A percentile compares a stretch with the other conserved stretches of the same genome.
Conservation (phyloP, 176 grass and related monocot genomes). For the Cenchrus americanus region DNA sequence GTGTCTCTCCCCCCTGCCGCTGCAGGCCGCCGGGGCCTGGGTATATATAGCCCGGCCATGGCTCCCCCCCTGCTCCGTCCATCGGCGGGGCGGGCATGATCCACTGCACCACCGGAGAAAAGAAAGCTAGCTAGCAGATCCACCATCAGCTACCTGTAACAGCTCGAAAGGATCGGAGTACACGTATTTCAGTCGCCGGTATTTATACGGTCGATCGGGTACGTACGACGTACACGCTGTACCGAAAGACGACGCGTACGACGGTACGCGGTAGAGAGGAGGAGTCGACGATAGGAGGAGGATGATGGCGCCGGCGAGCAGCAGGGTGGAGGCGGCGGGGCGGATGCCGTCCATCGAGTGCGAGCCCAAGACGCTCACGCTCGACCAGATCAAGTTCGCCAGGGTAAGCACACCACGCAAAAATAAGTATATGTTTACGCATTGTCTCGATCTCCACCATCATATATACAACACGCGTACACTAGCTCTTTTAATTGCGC, state of each 20-base stretch:
- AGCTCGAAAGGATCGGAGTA: too few relatives aligned
- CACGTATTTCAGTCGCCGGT: neutral
- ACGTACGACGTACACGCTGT: neutral
- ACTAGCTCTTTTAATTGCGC: too few relatives aligned
- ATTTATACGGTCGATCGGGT: neutral
- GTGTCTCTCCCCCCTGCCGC: too few relatives aligned
- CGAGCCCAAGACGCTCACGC: slow-evolving; percentile 71
- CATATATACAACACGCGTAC: too few relatives aligned
- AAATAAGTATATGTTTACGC: too few relatives aligned
- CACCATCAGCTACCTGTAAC: too few relatives aligned
- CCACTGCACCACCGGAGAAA: too few relatives aligned
- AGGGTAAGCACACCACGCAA: slow-evolving; percentile 65
- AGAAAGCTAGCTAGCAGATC: too few relatives aligned
- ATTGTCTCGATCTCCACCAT: too few relatives aligned
- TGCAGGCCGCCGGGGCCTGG: too few relatives aligned
- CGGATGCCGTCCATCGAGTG: slow-evolving; percentile 51
- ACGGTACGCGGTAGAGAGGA: too few relatives aligned
- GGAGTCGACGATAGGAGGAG: neutral
- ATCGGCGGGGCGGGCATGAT: too few relatives aligned
- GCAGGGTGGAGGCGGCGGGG: neutral
- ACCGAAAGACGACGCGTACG: neutral
- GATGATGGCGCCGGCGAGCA: neutral
- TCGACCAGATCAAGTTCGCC: slow-evolving; percentile 59
- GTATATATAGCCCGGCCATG: slow-evolving; percentile 1
- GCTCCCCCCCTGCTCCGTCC: neutral